phyloP scores from a whole-genome alignment of 441 rosid genomes.

The Sinapis alba region DNA sequence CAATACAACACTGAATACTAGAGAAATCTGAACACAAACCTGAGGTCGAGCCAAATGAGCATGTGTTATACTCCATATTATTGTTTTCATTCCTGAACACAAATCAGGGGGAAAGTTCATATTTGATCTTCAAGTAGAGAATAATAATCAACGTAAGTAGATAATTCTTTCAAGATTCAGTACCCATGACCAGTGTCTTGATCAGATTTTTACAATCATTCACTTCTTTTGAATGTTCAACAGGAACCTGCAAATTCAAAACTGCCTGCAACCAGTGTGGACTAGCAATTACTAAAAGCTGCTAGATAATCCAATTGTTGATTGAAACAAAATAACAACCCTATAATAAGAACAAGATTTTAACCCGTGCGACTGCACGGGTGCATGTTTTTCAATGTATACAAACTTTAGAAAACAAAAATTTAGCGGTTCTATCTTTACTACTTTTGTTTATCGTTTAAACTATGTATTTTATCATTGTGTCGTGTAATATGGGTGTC shows the following conservation, averaged over 20 bases:
- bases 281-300: conserved; percentile 30
- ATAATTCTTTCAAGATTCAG: conserved; percentile 20
- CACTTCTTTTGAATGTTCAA: conserved; percentile 99
- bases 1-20: conserved; percentile 6
- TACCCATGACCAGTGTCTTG: conserved; percentile 99
- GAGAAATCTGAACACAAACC: conserved; percentile 51
- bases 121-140: conserved; percentile 12
- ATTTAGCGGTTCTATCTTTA: too few relatives aligned
- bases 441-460: too few relatives aligned
- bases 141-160: conserved; percentile 19
- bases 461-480: too few relatives aligned
- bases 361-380: too few relatives aligned
- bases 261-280: conserved; percentile 80
- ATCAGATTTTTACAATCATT: conserved; percentile 97
- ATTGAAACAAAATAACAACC: conserved; percentile 13
- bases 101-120: conserved; percentile 17
- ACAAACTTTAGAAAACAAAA: too few relatives aligned
- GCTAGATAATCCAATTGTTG: conserved; percentile 17
- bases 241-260: conserved; percentile 93
- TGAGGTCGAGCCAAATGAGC: conserved; percentile 97
- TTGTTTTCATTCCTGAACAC: conserved; percentile 96
- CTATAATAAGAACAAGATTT: too few relatives aligned
- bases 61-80: conserved; percentile 98
- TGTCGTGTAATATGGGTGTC: too few relatives aligned
- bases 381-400: too few relatives aligned